A percentile compares a stretch with the other conserved stretches of the same genome.
Evolutionary conservation across 345 rosid species (phyloP).

Genomic region (Eucalyptus urophylla): DNA sequence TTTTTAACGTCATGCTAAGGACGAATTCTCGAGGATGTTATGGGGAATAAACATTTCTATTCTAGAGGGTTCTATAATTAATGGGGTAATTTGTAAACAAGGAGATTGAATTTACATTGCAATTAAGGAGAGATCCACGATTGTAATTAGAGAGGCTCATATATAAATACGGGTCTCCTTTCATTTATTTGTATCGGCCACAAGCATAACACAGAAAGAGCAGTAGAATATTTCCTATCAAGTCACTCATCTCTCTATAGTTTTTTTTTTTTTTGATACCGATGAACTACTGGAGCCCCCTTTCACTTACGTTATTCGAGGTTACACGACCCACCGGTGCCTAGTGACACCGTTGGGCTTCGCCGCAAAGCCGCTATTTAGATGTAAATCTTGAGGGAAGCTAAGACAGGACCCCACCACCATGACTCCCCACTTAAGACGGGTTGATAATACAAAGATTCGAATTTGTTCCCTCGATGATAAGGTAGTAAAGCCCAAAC

Average conservation of each 20-base stretch:
- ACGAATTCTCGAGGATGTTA: background rate
- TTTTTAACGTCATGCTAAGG: too few species aligned
- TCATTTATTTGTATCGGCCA: background rate
- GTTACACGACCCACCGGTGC: rapidly evolving
- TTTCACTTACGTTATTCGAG: rapidly evolving
- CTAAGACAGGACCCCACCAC: rapidly evolving
- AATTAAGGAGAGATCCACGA: background rate
- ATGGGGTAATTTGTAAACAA: background rate
- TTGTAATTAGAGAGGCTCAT: background rate
- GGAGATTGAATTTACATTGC: background rate
- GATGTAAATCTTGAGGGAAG: rapidly evolving
- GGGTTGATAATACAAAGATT: rapidly evolving
- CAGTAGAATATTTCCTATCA: background rate
- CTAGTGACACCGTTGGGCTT: rapidly evolving
- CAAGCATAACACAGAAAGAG: background rate
- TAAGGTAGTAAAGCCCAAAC: too few species aligned
- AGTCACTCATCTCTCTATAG: background rate
- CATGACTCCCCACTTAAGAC: rapidly evolving
- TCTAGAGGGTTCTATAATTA: background rate
- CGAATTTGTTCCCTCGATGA: rapidly evolving
- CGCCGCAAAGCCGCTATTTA: rapidly evolving
- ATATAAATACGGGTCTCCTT: background rate
- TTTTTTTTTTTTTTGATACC: background rate
- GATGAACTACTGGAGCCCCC: rapidly evolving
- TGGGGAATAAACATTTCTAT: background rate